Conservation (phyloP, 495 filamentous ascomycete species). For the Schizothecium vesticola region DNA sequence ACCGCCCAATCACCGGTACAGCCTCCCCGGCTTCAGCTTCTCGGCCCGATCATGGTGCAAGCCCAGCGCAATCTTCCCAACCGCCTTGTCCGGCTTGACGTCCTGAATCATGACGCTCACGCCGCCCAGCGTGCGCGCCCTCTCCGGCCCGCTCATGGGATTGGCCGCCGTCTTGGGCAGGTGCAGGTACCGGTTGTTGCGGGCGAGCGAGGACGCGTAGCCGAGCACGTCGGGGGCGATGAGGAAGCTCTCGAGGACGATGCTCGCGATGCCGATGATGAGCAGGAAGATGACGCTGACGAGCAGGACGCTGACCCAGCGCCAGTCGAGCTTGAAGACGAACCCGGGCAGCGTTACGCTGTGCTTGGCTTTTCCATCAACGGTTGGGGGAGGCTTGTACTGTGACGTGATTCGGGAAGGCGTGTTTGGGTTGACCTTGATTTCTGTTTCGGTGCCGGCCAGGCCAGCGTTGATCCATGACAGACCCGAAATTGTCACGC, state of each 20-base stretch:
- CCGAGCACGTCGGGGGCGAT: background rate
- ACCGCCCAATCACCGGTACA: background rate
- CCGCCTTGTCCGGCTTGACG: background rate
- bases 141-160: background rate
- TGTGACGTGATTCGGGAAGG: background rate
- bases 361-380: background rate
- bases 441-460: no score
- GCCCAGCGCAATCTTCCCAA: background rate
- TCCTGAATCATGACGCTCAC: conserved; percentile 2
- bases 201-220: background rate
- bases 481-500: background rate
- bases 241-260: background rate
- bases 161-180: background rate
- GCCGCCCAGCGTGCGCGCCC: background rate
- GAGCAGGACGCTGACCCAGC: background rate
- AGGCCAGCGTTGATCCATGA: no score
- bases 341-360: background rate
- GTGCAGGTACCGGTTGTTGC: background rate
- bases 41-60: background rate
- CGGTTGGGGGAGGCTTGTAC: background rate
- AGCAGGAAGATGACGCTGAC: background rate
- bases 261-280: background rate
- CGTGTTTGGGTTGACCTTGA: no score
- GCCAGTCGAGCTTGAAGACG: background rate
- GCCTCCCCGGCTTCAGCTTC: background rate